Evolutionary conservation across 495 filamentous ascomycete genomes (phyloP).

Genomic region (Aspergillus kassunensis): DNA sequence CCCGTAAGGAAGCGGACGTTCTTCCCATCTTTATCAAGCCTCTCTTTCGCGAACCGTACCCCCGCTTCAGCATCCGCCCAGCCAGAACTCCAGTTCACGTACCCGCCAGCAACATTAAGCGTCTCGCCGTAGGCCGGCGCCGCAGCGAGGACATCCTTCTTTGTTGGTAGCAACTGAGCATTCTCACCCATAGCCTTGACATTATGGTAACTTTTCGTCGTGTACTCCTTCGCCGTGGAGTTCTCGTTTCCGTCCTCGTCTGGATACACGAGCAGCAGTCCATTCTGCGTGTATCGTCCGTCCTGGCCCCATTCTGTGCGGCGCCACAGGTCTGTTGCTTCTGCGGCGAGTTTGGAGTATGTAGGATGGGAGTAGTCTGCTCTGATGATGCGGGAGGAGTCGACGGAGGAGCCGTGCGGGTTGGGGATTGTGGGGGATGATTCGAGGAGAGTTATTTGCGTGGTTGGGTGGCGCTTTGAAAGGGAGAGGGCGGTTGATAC

Average conservation of each 20-base stretch:
- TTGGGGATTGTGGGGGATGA: conserved; percentile 62
- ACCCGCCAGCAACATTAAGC: conserved; percentile 59
- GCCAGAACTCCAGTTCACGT: conserved; percentile 74
- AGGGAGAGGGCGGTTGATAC: conserved; percentile 65
- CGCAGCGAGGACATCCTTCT: conserved; percentile 37
- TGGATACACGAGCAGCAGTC: conserved; percentile 63
- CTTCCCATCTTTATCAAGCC: conserved; percentile 53
- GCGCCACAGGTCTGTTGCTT: conserved; percentile 71
- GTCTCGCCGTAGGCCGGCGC: conserved; percentile 46
- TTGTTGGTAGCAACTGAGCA: conserved; percentile 46
- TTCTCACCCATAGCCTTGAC: conserved; percentile 46
- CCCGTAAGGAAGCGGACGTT: conserved; percentile 62
- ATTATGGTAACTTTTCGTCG: conserved; percentile 61
- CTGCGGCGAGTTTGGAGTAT: conserved; percentile 65
- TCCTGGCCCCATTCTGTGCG: conserved; percentile 55
- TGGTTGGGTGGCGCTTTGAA: conserved; percentile 50
- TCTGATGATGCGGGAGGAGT: conserved; percentile 74
- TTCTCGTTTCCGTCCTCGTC: conserved; percentile 43
- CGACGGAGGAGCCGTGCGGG: conserved; percentile 66
- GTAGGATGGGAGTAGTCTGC: conserved; percentile 73
- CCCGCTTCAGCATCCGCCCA: conserved; percentile 80
- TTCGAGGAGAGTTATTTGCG: conserved; percentile 65
- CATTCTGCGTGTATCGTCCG: conserved; percentile 71
- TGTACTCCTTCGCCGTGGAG: conserved; percentile 57
- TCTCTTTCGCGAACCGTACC: conserved; percentile 65